Evolutionary conservation across 441 rosid species (phyloP), one percentile per base, ranked within the genome.

Genomic region (Gossypium schwendimanii): DNA sequence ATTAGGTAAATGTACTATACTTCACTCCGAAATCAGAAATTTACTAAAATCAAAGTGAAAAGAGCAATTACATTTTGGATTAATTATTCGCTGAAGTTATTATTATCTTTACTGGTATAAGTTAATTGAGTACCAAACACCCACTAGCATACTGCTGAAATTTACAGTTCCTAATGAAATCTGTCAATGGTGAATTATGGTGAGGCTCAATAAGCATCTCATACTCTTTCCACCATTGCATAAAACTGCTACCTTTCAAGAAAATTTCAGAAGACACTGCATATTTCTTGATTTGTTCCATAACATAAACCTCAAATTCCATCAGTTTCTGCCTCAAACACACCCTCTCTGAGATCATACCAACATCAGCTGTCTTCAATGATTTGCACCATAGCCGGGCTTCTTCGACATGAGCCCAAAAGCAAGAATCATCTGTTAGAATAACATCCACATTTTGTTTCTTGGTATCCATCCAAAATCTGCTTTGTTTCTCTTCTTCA

Each of bases 361-460:
- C 58, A 4, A 53, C 28, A 4, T 59, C 59, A 15, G 53, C 55
- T 7, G 33, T 47, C 6, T 49, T 77, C 54, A 83, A 24, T 52
- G 15, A 8, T 18, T 76, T 60, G 75, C 87, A 76, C 0, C 65
- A 53, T 8, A 77, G 54, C 31, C 81, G 3, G 5, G 91, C 89
- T 76, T 91, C 95, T 76, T 93, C 93, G 11, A 91, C 95, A 9
- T 79, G 75, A 26, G 88, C 87, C 98, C 97, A 93, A 33, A 93
- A 93, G 65, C 92, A 87, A 49, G 98, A 91, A 84, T 93, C 97
- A 53, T 82, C 73, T 0, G 88, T 88, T 17, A 88, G n/a, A 33
- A 33, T 73, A 20, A 50, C 61, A 26, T 33, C 72, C 45, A 82
- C 78, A 5, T 80, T 85, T 72, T 78, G 63, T 45, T 41, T 79